phyloP scores from a whole-genome alignment of 2,329 filamentous ascomycete species.

The Myriosclerotinia curreyana region DNA sequence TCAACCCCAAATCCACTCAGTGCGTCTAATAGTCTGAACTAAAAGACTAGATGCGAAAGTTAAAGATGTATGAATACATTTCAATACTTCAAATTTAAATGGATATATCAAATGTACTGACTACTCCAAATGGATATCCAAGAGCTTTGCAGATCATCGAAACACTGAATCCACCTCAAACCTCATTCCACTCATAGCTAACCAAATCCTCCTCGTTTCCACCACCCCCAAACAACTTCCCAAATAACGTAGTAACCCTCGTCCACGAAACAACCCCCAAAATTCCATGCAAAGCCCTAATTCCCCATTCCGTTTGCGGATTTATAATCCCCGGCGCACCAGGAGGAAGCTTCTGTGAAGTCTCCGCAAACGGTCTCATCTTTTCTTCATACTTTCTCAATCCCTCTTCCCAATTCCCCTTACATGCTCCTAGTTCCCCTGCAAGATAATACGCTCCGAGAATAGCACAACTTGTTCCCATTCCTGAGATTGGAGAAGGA shows the following conservation, averaged over 20 bases:
- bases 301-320: conserved; percentile 12
- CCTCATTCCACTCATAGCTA: conserved; percentile 3
- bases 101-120: no score
- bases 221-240: no score
- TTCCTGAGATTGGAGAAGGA: conserved; percentile 40
- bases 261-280: conserved; percentile 11
- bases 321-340: conserved; percentile 3
- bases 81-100: no score
- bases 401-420: conserved; percentile 9
- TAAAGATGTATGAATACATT: no score
- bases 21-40: no score
- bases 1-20: no score
- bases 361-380: conserved; percentile 9
- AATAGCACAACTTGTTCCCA: conserved; percentile 44
- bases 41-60: no score
- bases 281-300: not conserved
- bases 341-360: conserved; percentile 8
- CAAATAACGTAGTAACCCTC: not conserved
- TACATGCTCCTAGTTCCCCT: conserved; percentile 41
- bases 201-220: not conserved
- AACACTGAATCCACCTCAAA: not conserved
- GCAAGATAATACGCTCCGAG: conserved; percentile 48
- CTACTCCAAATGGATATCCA: no score
- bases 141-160: no score
- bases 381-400: conserved; percentile 2